A percentile compares a stretch with the other conserved stretches of the same genome.
These are phyloP conservation scores for Tylopilus plumbeoviolaceoides DNA, from an alignment of 768 basidiomycete species.

Conservation along the genomic window DNA sequence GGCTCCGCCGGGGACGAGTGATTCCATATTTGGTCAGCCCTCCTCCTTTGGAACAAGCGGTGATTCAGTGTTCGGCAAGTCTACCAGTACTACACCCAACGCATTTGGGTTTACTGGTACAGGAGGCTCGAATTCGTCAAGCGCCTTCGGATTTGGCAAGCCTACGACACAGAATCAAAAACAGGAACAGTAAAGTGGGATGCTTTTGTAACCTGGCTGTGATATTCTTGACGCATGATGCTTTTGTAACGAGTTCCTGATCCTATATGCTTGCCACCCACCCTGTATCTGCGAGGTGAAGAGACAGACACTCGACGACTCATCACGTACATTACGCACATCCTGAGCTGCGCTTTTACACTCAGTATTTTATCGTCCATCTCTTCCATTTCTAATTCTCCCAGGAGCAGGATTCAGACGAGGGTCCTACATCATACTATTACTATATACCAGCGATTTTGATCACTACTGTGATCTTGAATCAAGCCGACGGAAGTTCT, in stretches of 20 bases:
- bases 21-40: conserved; percentile 11
- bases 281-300: neutral
- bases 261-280: neutral
- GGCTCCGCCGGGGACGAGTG: conserved; percentile 6
- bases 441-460: too few species aligned
- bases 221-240: neutral
- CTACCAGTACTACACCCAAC: conserved; percentile 20
- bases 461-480: too few species aligned
- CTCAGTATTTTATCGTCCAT: neutral
- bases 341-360: conserved; percentile 1
- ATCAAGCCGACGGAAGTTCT: too few species aligned
- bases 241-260: neutral
- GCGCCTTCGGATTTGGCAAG: conserved; percentile 25
- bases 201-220: neutral
- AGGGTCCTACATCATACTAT: too few species aligned
- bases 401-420: too few species aligned
- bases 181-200: conserved; percentile 28
- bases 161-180: conserved; percentile 29
- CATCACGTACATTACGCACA: conserved; percentile 17
- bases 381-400: neutral
- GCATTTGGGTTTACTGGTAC: conserved; percentile 33
- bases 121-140: conserved; percentile 8
- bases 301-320: neutral
- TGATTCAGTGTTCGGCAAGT: conserved; percentile 14
- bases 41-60: neutral